Conservation (phyloP, 1,139 yeast species). For the Taphrina deformans region DNA sequence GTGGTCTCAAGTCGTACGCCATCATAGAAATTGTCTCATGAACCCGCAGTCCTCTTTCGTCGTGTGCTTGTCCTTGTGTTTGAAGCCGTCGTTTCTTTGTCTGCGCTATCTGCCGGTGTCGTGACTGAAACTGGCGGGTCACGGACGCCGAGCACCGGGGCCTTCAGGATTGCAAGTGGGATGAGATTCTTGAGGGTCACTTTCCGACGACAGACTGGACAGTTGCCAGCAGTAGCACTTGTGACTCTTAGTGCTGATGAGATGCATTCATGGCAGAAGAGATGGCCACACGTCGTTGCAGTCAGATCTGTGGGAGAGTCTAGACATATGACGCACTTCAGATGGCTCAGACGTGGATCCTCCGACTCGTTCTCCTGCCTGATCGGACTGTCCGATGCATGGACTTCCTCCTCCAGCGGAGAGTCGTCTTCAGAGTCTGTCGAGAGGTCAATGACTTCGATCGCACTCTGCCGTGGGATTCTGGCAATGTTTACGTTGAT, state of each 20-base stretch:
- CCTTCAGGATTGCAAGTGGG: constrained; percentile 18
- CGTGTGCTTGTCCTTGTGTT: background rate
- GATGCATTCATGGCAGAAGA: constrained; percentile 27
- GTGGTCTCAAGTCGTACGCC: too few species aligned
- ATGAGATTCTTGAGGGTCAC: constrained; percentile 20
- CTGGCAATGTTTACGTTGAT: background rate
- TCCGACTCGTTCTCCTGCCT: constrained; percentile 13
- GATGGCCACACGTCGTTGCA: constrained; percentile 31
- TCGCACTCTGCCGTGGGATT: background rate
- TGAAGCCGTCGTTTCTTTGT: background rate
- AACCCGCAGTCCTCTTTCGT: background rate
- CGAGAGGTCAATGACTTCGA: constrained; percentile 27
- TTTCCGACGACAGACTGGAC: constrained; percentile 28
- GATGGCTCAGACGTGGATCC: constrained; percentile 26
- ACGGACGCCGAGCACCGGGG: background rate
- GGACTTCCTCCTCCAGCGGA: background rate
- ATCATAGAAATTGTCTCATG: background rate
- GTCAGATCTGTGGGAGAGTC: constrained; percentile 30
- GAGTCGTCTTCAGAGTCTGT: constrained; percentile 6
- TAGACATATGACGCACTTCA: constrained; percentile 30
- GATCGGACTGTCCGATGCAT: constrained; percentile 6
- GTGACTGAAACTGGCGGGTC: background rate
- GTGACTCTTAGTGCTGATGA: constrained; percentile 6
- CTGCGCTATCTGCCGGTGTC: background rate
- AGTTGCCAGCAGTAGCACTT: constrained; percentile 11